Percentiles rank a stretch among this genome's conserved stretches.
phyloP scores from a whole-genome alignment of 352 stramenopile species.

The Phytophthora sansomeana region DNA sequence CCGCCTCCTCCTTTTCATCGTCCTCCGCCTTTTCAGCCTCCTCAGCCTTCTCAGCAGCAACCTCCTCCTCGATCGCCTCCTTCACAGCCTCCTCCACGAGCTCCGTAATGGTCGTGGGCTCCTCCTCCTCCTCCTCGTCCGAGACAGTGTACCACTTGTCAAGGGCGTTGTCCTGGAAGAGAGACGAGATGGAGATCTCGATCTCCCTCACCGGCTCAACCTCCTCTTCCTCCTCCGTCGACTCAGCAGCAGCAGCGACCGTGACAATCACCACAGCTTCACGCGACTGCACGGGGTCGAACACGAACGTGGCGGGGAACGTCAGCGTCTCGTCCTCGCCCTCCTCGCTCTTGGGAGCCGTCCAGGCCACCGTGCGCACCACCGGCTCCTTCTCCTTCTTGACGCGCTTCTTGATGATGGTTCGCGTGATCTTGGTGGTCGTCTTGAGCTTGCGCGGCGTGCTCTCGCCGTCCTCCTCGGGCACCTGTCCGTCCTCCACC shows the following conservation, averaged over 20 bases:
- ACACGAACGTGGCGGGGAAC: slow-evolving; percentile 80
- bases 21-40: slow-evolving; percentile 15
- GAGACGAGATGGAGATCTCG: slow-evolving; percentile 74
- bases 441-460: slow-evolving; percentile 59
- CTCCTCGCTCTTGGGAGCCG: slow-evolving; percentile 28
- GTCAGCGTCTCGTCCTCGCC: slow-evolving; percentile 12
- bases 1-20: slow-evolving; percentile 12
- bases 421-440: slow-evolving; percentile 67
- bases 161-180: slow-evolving; percentile 68
- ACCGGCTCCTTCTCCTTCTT: slow-evolving; percentile 62
- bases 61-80: slow-evolving; percentile 29
- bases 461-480: slow-evolving; percentile 43
- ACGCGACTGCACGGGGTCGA: slow-evolving; percentile 84
- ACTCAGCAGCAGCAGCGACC: slow-evolving; percentile 40
- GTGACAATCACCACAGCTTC: slow-evolving; percentile 82
- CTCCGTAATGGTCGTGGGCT: slow-evolving; percentile 44
- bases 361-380: slow-evolving; percentile 51
- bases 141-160: slow-evolving; percentile 78
- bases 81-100: slow-evolving; percentile 34
- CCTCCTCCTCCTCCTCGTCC: slow-evolving; percentile 55
- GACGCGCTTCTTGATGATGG: slow-evolving; percentile 61
- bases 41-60: slow-evolving; percentile 20
- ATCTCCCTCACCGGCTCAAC: slow-evolving; percentile 79
- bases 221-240: slow-evolving; percentile 56
- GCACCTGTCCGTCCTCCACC: slow-evolving; percentile 49